phyloP scores from a whole-genome alignment of 1,139 yeast genomes.

The Eremothecium sinecaudum region DNA sequence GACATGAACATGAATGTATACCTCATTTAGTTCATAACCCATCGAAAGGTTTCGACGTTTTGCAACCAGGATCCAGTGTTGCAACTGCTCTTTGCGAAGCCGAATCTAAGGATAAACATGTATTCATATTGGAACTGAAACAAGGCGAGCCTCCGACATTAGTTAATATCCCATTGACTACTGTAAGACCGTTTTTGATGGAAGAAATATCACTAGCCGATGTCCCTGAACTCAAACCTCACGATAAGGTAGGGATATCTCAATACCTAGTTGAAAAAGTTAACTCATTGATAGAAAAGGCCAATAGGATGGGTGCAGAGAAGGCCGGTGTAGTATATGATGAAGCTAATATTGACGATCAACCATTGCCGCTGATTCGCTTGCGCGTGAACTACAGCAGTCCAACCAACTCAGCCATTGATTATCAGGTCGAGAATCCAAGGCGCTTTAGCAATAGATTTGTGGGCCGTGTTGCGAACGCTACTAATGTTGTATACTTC shows the following conservation, averaged over 20 bases:
- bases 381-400: slow-evolving; percentile 83
- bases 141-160: slow-evolving; percentile 47
- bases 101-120: slow-evolving; percentile 67
- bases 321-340: slow-evolving; percentile 26
- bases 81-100: slow-evolving; percentile 88
- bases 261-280: slow-evolving; percentile 54
- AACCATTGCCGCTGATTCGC: slow-evolving; percentile 72
- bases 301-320: slow-evolving; percentile 43
- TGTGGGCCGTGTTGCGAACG: slow-evolving; percentile 85
- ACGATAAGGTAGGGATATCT: slow-evolving; percentile 56
- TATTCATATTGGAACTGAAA: slow-evolving; percentile 57
- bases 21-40: slow-evolving; percentile 62
- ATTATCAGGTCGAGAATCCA: slow-evolving; percentile 85
- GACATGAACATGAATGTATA: slow-evolving; percentile 94
- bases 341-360: slow-evolving; percentile 13
- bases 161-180: slow-evolving; percentile 55
- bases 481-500: slow-evolving; percentile 72
- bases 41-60: slow-evolving; percentile 60
- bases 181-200: slow-evolving; percentile 80
- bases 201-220: slow-evolving; percentile 48
- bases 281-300: slow-evolving; percentile 54
- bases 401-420: slow-evolving; percentile 29
- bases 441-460: slow-evolving; percentile 81
- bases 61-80: slow-evolving; percentile 91
- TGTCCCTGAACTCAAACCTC: slow-evolving; percentile 50